Percentiles rank a stretch among this genome's conserved stretches.
These are phyloP conservation scores for bread wheat (Triticum aestivum) DNA, from an alignment of 176 grass and related monocot genomes.

Conservation along the genomic window DNA sequence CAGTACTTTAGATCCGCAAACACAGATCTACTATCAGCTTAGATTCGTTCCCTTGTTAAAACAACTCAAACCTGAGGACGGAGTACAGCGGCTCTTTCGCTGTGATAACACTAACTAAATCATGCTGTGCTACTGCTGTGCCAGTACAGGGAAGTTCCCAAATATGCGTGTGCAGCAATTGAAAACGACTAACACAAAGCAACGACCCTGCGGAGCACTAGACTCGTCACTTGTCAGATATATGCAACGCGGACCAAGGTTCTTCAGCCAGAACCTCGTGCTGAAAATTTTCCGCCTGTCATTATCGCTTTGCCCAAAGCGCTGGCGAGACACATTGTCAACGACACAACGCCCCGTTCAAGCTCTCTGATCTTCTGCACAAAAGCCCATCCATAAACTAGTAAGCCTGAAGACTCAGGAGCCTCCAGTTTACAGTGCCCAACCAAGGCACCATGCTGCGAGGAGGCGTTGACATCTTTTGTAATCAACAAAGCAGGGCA, in stretches of 20 bases:
- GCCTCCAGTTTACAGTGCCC: too few species aligned
- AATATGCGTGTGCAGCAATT: neutral
- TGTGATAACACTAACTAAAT: too few species aligned
- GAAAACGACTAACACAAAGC: neutral
- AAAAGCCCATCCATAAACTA: conserved; percentile 1
- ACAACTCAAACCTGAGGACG: too few species aligned
- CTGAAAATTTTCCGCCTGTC: neutral
- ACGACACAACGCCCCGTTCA: neutral
- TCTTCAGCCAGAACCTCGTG: neutral
- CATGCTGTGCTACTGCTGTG: neutral
- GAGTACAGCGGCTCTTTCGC: too few species aligned
- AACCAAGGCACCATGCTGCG: too few species aligned
- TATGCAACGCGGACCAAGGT: neutral
- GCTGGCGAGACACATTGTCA: neutral
- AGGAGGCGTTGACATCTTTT: conserved; percentile 4
- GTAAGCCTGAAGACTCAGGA: neutral
- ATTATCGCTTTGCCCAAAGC: neutral
- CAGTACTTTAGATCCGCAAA: neutral
- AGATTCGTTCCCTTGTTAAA: neutral
- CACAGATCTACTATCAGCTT: neutral
- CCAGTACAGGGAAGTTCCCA: neutral
- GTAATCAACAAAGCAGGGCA: neutral
- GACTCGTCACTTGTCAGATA: neutral
- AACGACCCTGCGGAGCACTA: too few species aligned
- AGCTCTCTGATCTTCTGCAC: neutral